Evolutionary conservation across 345 rosid genomes (phyloP).

Genomic region (Rhodamnia argentea): DNA sequence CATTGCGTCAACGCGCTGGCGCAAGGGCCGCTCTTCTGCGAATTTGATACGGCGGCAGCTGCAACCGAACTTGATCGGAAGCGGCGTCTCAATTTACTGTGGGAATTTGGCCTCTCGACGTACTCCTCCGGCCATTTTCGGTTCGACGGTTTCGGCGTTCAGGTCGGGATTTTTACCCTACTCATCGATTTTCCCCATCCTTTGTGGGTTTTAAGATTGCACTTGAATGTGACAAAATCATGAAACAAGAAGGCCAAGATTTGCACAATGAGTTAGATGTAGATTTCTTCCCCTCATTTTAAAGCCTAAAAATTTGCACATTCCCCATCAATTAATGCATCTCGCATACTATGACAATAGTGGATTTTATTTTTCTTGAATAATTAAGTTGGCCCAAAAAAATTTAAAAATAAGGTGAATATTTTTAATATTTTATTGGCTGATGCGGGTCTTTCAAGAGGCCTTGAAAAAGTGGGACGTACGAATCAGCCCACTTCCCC

Average conservation of each 20-base stretch:
- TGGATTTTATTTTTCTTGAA: not conserved
- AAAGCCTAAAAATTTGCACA: not conserved
- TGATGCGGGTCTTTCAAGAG: not conserved
- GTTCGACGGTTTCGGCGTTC: not conserved
- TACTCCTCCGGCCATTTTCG: not conserved
- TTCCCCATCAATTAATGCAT: not conserved
- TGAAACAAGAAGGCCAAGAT: too few species aligned
- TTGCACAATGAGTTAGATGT: not conserved
- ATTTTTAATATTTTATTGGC: not conserved
- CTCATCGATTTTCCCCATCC: fast-evolving
- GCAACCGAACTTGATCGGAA: not conserved
- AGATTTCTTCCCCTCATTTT: not conserved
- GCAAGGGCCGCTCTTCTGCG: not conserved
- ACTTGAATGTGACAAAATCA: too few species aligned
- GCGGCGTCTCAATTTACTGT: not conserved
- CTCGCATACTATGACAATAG: fast-evolving
- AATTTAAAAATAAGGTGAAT: too few species aligned
- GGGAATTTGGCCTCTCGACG: not conserved
- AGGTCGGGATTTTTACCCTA: not conserved
- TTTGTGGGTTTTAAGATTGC: too few species aligned
- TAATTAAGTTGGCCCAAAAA: too few species aligned
- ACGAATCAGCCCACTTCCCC: not conserved
- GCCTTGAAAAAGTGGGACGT: not conserved
- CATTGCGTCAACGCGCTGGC: not conserved
- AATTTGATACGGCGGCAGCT: not conserved